Conservation (phyloP, 169 alveolate species). For the Cyclospora cayetanensis region DNA sequence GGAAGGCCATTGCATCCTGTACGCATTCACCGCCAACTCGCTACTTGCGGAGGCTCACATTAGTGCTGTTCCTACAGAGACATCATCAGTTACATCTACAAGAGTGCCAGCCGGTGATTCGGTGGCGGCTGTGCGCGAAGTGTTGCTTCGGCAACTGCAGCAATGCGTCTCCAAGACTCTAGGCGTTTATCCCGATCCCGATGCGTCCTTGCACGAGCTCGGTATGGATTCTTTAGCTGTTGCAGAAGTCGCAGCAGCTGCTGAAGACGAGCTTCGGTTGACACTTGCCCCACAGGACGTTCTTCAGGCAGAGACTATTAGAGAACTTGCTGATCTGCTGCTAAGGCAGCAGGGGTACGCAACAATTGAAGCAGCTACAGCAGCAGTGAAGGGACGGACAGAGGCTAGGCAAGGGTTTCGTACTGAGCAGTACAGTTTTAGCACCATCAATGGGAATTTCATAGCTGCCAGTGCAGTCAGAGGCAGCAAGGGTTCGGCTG, state of each 20-base stretch:
- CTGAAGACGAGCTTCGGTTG: not conserved
- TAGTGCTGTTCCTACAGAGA: not conserved
- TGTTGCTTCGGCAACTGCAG: not conserved
- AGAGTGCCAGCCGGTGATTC: not conserved
- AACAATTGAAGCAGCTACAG: too few relatives aligned
- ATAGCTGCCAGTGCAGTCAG: too few relatives aligned
- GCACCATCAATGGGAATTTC: too few relatives aligned
- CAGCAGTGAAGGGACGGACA: too few relatives aligned
- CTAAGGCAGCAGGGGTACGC: too few relatives aligned
- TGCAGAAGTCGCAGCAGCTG: not conserved
- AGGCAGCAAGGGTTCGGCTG: too few relatives aligned
- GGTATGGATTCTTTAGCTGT: not conserved
- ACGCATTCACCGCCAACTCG: not conserved
- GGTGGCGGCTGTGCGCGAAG: too few relatives aligned
- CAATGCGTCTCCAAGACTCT: not conserved
- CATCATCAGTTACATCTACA: too few relatives aligned
- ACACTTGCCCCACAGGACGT: not conserved
- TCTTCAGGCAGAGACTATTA: not conserved
- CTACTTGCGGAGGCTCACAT: not conserved
- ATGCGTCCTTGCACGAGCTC: too few relatives aligned
- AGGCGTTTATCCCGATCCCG: not conserved
- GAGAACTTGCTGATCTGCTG: too few relatives aligned
- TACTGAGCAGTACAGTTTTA: too few relatives aligned
- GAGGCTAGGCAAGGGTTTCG: too few relatives aligned
- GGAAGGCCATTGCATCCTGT: constrained; percentile 63